Evolutionary conservation across 371 early-diverging fungal species (phyloP).

Genomic region (Mortierella sp.): DNA sequence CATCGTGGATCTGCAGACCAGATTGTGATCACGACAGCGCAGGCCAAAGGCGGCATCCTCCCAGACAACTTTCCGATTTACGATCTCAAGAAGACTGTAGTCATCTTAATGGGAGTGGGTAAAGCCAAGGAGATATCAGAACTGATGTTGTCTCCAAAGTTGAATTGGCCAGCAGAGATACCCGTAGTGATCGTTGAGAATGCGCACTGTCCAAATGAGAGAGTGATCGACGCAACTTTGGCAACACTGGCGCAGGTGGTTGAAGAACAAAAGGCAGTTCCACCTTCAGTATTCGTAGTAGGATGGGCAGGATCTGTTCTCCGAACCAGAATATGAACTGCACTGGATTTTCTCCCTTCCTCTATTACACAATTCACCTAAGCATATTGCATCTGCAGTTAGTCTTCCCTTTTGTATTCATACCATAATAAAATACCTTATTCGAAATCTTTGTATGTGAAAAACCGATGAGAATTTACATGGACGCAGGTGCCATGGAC

Average conservation of each 20-base stretch:
- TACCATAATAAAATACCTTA: no score
- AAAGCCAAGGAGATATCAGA: conserved; percentile 71
- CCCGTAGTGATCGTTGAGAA: conserved; percentile 81
- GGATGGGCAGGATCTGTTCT: conserved; percentile 56
- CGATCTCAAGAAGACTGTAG: conserved; percentile 75
- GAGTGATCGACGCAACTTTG: conserved; percentile 71
- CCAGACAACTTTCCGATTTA: conserved; percentile 79
- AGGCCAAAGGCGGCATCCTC: conserved; percentile 77
- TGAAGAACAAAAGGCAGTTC: conserved; percentile 65
- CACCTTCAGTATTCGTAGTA: conserved; percentile 80
- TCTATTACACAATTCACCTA: no score
- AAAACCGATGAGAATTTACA: no score
- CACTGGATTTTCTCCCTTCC: no score
- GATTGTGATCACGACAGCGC: conserved; percentile 85
- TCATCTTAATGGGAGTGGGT: conserved; percentile 88
- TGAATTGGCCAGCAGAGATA: conserved; percentile 69
- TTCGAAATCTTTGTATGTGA: no score
- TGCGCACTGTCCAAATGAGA: conserved; percentile 73
- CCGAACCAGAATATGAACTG: no score
- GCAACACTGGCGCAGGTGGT: conserved; percentile 63
- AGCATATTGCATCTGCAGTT: no score
- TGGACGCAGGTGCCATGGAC: no score
- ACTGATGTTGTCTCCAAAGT: conserved; percentile 61
- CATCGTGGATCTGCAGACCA: conserved; percentile 86
- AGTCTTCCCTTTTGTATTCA: no score